These are phyloP conservation scores for Helminthosporium solani DNA, from an alignment of 2,329 filamentous ascomycete species.

Conservation along the genomic window DNA sequence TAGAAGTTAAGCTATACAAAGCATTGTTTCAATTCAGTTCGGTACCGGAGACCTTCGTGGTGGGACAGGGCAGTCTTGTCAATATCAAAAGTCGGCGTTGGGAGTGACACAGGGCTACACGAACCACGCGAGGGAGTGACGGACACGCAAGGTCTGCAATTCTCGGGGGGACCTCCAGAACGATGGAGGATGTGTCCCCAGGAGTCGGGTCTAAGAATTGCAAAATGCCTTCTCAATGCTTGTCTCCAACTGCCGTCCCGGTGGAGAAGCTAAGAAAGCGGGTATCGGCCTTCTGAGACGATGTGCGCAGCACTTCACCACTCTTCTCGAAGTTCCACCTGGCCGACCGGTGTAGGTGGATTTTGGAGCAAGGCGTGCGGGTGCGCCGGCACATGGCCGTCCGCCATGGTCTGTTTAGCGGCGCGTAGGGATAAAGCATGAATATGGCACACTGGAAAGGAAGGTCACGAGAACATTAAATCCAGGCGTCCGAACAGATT, in stretches of 20 bases:
- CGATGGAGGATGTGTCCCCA: background rate
- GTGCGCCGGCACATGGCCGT: background rate
- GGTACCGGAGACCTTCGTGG: slow-evolving; percentile 5
- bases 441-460: background rate
- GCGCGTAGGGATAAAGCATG: background rate
- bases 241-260: background rate
- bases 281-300: background rate
- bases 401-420: background rate
- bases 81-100: background rate
- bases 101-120: slow-evolving; percentile 5
- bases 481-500: background rate
- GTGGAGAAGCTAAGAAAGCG: background rate
- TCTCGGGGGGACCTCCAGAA: background rate
- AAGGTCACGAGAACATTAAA: background rate
- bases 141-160: background rate
- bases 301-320: background rate
- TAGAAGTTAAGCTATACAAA: background rate
- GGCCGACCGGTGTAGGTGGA: slow-evolving; percentile 9
- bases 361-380: background rate
- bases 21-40: background rate
- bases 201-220: background rate
- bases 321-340: background rate
- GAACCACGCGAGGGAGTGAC: slow-evolving; percentile 3
- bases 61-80: background rate
- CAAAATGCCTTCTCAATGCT: background rate